These are phyloP conservation scores for Elsinoe batatas DNA, from an alignment of 2,329 filamentous ascomycete genomes.

Conservation along the genomic window DNA sequence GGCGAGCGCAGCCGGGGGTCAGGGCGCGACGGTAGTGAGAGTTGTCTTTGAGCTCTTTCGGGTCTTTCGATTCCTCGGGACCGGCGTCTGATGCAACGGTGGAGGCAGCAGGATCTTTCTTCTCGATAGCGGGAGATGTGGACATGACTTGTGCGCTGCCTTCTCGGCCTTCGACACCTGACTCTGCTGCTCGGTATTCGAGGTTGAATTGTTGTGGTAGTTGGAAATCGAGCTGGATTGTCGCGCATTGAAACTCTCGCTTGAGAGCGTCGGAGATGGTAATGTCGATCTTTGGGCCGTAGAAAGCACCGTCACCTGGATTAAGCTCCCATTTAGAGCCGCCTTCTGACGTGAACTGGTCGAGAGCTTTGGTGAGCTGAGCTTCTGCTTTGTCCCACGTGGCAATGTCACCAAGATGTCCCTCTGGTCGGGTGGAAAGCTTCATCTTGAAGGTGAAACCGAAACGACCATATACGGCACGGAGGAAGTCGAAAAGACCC, in stretches of 20 bases:
- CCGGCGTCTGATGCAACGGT: constrained; percentile 23
- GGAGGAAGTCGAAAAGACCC: constrained; percentile 77
- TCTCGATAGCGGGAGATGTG: constrained; percentile 27
- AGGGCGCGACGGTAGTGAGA: constrained; percentile 39
- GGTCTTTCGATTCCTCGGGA: constrained; percentile 19
- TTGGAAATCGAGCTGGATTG: constrained; percentile 90
- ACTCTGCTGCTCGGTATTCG: constrained; percentile 64
- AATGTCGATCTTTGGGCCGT: constrained; percentile 97
- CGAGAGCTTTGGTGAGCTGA: constrained; percentile 67
- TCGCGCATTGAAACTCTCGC: constrained; percentile 81
- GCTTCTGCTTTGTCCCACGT: constrained; percentile 85
- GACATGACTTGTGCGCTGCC: constrained; percentile 30
- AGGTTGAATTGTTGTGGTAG: constrained; percentile 77
- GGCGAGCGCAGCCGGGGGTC: constrained; percentile 61
- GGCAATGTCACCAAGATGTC: constrained; percentile 74
- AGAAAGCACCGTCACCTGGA: constrained; percentile 92
- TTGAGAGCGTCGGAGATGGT: constrained; percentile 81
- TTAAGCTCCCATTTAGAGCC: constrained; percentile 79
- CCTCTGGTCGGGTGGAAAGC: constrained; percentile 82
- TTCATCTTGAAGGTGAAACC: constrained; percentile 90
- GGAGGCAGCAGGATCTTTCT: constrained; percentile 35
- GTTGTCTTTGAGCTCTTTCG: constrained; percentile 19
- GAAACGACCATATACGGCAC: constrained; percentile 68
- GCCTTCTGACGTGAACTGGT: constrained; percentile 56
- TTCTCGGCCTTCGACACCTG: constrained; percentile 42